phyloP scores from a whole-genome alignment of 1,284 basidiomycete species.

The Cryptococcus sp. region DNA sequence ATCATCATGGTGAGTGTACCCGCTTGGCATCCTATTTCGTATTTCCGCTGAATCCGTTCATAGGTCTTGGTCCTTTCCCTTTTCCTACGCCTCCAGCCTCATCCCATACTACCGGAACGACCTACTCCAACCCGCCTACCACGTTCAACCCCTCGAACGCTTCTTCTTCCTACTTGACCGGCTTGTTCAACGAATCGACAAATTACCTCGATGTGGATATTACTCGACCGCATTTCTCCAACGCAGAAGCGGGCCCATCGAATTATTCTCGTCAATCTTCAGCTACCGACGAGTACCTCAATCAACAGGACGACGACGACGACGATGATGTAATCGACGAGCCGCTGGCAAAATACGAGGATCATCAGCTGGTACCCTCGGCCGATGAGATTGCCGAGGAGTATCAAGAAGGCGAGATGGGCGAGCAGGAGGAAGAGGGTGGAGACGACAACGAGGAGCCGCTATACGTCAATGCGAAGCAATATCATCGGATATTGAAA shows the following conservation, averaged over 20 bases:
- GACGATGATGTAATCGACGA: conserved; percentile 21
- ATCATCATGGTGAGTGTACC: no score
- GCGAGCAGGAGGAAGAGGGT: conserved; percentile 15
- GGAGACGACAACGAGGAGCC: conserved; percentile 75
- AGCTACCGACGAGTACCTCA: background rate
- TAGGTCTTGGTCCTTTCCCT: background rate
- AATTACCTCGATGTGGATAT: conserved; percentile 1
- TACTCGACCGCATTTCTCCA: background rate
- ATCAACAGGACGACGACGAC: conserved; percentile 9
- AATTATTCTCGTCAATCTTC: background rate
- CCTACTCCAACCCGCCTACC: background rate
- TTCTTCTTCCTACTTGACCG: conserved; percentile 1
- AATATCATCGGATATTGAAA: conserved; percentile 94
- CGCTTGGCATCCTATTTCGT: background rate
- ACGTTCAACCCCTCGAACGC: background rate
- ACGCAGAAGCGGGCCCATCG: conserved; percentile 2
- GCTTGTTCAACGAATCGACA: background rate
- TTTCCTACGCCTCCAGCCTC: conserved; percentile 7
- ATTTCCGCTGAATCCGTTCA: background rate
- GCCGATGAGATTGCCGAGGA: background rate
- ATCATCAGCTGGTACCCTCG: no score
- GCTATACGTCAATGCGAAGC: conserved; percentile 94
- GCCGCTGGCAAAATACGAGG: conserved; percentile 8
- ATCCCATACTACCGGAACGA: background rate
- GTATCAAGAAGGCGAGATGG: background rate